Percentiles rank a stretch among this genome's conserved stretches.
Conservation (phyloP, 192 early-diverging fungal species). For the Dissophora ornata region DNA sequence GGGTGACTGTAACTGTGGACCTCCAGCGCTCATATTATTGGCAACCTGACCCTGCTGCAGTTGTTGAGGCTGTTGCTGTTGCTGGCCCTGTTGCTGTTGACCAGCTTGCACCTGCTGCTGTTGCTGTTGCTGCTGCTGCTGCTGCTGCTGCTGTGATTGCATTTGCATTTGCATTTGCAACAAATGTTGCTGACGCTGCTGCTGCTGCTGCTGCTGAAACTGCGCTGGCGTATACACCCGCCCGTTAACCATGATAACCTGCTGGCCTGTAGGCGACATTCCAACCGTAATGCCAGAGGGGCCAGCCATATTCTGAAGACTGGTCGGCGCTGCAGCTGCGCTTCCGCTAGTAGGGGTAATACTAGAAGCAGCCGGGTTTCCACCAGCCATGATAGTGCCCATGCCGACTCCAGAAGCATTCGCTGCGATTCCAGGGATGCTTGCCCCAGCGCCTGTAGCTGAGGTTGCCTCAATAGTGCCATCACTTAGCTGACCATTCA, state of each 20-base stretch:
- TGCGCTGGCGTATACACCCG: conserved; percentile 24
- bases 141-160: conserved; percentile 5
- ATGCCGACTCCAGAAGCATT: conserved; percentile 13
- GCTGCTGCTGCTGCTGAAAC: conserved; percentile 29
- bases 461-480: background rate
- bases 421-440: background rate
- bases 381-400: background rate
- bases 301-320: conserved; percentile 17
- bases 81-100: conserved; percentile 5
- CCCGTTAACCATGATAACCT: conserved; percentile 32
- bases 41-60: conserved; percentile 20
- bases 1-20: conserved; percentile 34
- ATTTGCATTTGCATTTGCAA: conserved; percentile 5
- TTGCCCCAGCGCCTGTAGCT: background rate
- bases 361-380: background rate
- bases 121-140: background rate
- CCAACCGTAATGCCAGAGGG: conserved; percentile 9
- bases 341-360: background rate
- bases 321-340: background rate
- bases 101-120: conserved; percentile 17
- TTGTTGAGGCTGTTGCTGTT: conserved; percentile 15
- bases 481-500: conserved; percentile 10
- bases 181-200: conserved; percentile 18
- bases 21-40: conserved; percentile 2
- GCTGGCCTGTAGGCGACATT: conserved; percentile 33